phyloP scores from a whole-genome alignment of 805 yeast species.

The Metschnikowia continentalis region DNA sequence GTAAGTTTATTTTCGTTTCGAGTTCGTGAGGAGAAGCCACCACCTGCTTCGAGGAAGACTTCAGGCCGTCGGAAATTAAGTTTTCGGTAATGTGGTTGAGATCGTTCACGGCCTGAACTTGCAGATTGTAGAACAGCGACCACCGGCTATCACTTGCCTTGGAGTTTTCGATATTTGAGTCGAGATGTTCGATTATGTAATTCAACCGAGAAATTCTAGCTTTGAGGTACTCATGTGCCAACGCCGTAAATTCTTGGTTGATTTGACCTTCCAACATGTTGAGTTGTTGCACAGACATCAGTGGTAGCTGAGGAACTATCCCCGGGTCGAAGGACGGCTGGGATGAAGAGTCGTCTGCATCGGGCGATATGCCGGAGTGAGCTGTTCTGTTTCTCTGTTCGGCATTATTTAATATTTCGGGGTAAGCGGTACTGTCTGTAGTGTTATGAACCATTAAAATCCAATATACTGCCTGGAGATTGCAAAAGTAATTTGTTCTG shows the following conservation, averaged over 20 bases:
- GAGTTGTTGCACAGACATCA: slow-evolving; percentile 23
- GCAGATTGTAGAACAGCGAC: slow-evolving; percentile 30
- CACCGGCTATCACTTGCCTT: slow-evolving; percentile 30
- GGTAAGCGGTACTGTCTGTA: neutral
- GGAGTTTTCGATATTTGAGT: slow-evolving; percentile 23
- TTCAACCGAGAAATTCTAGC: slow-evolving; percentile 29
- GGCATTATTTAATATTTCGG: neutral
- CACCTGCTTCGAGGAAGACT: neutral
- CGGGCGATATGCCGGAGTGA: neutral
- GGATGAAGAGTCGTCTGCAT: neutral
- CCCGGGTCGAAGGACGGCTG: slow-evolving; percentile 12
- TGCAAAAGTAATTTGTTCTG: slow-evolving; percentile 4
- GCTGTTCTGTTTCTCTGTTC: neutral
- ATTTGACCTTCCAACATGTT: slow-evolving; percentile 18
- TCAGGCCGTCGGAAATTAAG: slow-evolving; percentile 14
- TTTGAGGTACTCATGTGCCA: slow-evolving; percentile 23
- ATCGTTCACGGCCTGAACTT: slow-evolving; percentile 31
- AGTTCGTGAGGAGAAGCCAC: slow-evolving; percentile 19
- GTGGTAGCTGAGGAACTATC: slow-evolving; percentile 16
- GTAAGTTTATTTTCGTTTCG: slow-evolving; percentile 29
- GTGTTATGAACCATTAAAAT: slow-evolving; percentile 3
- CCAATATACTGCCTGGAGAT: slow-evolving; percentile 1
- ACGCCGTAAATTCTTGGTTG: slow-evolving; percentile 21
- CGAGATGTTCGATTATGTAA: slow-evolving; percentile 22
- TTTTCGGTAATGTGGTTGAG: slow-evolving; percentile 33